Evolutionary conservation across 345 rosid species (phyloP).

Genomic region (Hirschfeldia incana): DNA sequence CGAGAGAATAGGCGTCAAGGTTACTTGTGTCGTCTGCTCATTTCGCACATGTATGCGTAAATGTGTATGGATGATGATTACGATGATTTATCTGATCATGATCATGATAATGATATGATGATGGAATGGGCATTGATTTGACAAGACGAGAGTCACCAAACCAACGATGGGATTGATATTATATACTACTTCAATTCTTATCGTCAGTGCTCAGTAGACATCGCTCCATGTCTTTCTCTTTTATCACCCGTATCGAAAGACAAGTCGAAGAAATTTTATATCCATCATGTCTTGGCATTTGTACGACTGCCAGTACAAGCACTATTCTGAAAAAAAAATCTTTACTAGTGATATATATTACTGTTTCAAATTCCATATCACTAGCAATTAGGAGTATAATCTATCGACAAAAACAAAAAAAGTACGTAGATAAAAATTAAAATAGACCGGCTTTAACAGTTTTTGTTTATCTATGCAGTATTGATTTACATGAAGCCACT

Average conservation of each 20-base stretch:
- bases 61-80: not conserved
- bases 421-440: too few species aligned
- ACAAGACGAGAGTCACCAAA: constrained; percentile 36
- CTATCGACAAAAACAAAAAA: too few species aligned
- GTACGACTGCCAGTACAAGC: constrained; percentile 20
- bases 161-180: constrained; percentile 19
- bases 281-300: constrained; percentile 21
- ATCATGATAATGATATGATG: constrained; percentile 22
- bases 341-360: not conserved
- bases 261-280: constrained; percentile 2
- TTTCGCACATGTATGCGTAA: constrained; percentile 28
- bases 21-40: constrained; percentile 21
- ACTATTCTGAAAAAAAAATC: not conserved
- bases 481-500: not conserved
- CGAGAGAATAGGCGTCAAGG: constrained; percentile 13
- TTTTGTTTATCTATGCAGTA: not conserved
- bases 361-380: not conserved
- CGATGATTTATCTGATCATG: not conserved
- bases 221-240: constrained; percentile 40
- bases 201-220: constrained; percentile 32
- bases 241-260: constrained; percentile 29
- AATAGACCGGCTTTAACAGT: not conserved
- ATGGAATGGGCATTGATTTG: constrained; percentile 40
- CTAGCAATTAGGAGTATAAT: not conserved
- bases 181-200: constrained; percentile 8